phyloP scores from a whole-genome alignment of 352 stramenopile genomes.

The Globisporangium cederbergense region DNA sequence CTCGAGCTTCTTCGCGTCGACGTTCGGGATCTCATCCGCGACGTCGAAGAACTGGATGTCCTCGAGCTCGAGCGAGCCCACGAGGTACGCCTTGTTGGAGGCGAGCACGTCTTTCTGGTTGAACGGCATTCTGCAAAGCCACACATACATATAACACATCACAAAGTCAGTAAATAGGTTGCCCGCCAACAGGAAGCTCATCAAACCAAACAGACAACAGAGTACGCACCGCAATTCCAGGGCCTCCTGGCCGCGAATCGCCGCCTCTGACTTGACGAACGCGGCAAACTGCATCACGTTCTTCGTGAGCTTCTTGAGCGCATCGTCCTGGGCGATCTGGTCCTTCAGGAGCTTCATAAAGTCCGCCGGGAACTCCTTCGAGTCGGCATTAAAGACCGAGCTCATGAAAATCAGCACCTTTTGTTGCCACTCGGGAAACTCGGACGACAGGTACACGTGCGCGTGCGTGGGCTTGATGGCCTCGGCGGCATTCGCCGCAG shows the following conservation, averaged over 20 bases:
- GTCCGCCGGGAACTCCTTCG: conserved; percentile 70
- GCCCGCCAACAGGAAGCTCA: not conserved
- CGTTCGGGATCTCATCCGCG: conserved; percentile 63
- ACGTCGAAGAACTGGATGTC: conserved; percentile 86
- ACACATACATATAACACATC: conserved; percentile 6
- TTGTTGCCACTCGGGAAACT: conserved; percentile 85
- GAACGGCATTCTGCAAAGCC: conserved; percentile 85
- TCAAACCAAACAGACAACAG: conserved; percentile 9
- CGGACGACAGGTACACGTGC: conserved; percentile 82
- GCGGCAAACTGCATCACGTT: conserved; percentile 97
- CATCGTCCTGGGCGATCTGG: conserved; percentile 62
- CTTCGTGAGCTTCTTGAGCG: conserved; percentile 90
- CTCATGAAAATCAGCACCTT: conserved; percentile 85
- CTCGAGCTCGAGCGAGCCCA: conserved; percentile 86
- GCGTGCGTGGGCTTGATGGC: conserved; percentile 88
- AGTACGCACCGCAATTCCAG: conserved; percentile 85
- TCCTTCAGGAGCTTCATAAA: conserved; percentile 89
- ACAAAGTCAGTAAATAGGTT: not conserved
- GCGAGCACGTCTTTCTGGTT: conserved; percentile 93
- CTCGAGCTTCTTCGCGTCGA: conserved; percentile 84
- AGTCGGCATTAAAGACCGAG: conserved; percentile 48
- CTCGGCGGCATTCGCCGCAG: conserved; percentile 46
- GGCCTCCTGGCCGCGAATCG: conserved; percentile 89
- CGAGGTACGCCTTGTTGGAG: conserved; percentile 90
- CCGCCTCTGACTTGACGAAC: conserved; percentile 93